Base-by-base conservation (phyloP, 148 eudicot species). In the Vaccinium myrtillus region DNA sequence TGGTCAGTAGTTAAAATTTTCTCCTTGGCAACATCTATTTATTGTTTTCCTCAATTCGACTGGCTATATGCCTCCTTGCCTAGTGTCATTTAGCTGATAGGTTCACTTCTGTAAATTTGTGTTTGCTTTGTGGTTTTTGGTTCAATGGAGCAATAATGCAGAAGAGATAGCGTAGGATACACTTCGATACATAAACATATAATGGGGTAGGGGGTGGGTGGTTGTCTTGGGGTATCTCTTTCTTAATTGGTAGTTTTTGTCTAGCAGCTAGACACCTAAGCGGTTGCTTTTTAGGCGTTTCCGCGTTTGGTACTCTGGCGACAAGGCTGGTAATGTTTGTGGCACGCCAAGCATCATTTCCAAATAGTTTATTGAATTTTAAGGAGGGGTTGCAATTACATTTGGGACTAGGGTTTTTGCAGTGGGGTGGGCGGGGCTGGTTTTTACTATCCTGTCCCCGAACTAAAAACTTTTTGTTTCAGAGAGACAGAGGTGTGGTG, bases 1-100 rank as follows among this genome's bases (percentile, higher is more conserved):
- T 63, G 99, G 99, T 95, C 65, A 77, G 85, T 56, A 48, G 12
- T 49, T 39, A 21, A 11, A 11, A 16, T 53, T 49, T 53, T 4
- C 16, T 8, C 53, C 21, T 71, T 27, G 49, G 11, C 15, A 69
- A 69, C 39, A 13, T 30, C 15, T 69, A 30, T 27, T 69, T 69
- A 6, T 27, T 30, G 36, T 81, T 15, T 50, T 27, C 6, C 16
- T 78, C 7, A 84, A 83, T 15, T 70, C 18, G 49, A 30, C 48
- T 2, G 27, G 48, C 75, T 27, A 2, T 30, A 23, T 43, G 46
- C 46, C 46, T 43, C 6, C 46, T 43, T 43, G 50, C 13, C 25
- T 36, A 7, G 21, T 82, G 73, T 71, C 54, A 77, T 54, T 49
- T 83, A n/a, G 54, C 11, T 82, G 21, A 18, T 59, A 14, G 8